Evolutionary conservation across 164 flowering plant species (phyloP), one percentile per base, ranked within the genome.

Genomic region (Platanus orientalis): DNA sequence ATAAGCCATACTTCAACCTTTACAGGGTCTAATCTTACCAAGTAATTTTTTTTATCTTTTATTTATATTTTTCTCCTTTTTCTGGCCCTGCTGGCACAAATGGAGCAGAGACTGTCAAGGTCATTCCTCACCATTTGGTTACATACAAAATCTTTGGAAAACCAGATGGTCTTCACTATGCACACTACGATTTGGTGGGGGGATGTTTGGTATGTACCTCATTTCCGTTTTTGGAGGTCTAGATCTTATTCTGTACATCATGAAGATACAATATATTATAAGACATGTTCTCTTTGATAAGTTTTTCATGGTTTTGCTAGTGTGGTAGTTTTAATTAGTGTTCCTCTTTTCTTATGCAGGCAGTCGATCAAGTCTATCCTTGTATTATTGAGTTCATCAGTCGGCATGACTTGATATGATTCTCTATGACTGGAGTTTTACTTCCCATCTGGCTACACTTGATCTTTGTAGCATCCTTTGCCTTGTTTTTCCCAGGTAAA

Each of bases 181-280:
- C 94, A 57, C 99, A 95, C 65, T 95, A 95, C 74, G 99, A 95
- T 73, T 69, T 95, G 75, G 96, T 95, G 29, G 97, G 97, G 73
- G 97, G 97, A 64, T 78, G 85, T 27, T 14, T 80, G 90, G 97
- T 92, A 80, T 30, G 82, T 44, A 61, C 34, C 34, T 49, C 25
- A 51, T 55, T 13, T 14, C 23, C 36, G 67, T 24, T 21, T 19
- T 53, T 60, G 27, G n/a, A 29, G 30, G 24, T 11, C 10, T 23
- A 5, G 47, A 42, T 3, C 17, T 42, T 42, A 4, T 10, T 10
- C 47, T 42, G 16, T 10, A 42, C 16, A 42, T 9, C 47, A 34
- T 42, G 13, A 9, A 42, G 13, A 42, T 42, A 42, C 17, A 10
- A 42, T 14, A 14, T 10, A 42, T 42, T 10, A 42, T 42, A 14